Conservation (phyloP, 169 alveolate genomes). For the Eimeria brunetti region DNA sequence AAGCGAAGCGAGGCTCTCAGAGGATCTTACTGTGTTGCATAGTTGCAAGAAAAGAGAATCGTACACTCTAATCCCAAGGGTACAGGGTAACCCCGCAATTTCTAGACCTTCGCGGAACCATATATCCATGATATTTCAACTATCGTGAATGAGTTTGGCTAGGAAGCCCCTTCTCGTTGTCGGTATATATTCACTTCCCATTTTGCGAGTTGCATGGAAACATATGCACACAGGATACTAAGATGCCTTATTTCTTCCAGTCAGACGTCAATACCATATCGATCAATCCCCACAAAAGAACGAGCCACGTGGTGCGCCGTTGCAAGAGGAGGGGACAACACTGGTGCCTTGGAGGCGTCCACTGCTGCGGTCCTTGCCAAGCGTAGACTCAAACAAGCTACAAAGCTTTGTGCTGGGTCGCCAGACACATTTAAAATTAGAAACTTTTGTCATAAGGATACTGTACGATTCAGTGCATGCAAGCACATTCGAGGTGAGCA, state of each 20-base stretch:
- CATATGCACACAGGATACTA: background rate
- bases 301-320: background rate
- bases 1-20: background rate
- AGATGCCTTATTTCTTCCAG: background rate
- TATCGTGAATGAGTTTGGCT: background rate
- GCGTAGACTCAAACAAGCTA: background rate
- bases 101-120: background rate
- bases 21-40: background rate
- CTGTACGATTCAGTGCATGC: background rate
- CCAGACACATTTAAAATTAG: background rate
- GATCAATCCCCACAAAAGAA: background rate
- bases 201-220: background rate
- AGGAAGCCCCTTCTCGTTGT: background rate
- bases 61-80: no score
- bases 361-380: background rate
- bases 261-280: background rate
- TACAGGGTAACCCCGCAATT: no score
- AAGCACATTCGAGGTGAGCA: background rate
- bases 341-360: background rate
- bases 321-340: background rate
- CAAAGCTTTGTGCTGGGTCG: background rate
- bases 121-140: background rate
- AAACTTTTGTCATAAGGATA: background rate
- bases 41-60: no score
- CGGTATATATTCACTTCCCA: background rate